Percentiles rank a stretch among this genome's conserved stretches.
phyloP scores from a whole-genome alignment of 139 green algal species.

The Closterium sp. region DNA sequence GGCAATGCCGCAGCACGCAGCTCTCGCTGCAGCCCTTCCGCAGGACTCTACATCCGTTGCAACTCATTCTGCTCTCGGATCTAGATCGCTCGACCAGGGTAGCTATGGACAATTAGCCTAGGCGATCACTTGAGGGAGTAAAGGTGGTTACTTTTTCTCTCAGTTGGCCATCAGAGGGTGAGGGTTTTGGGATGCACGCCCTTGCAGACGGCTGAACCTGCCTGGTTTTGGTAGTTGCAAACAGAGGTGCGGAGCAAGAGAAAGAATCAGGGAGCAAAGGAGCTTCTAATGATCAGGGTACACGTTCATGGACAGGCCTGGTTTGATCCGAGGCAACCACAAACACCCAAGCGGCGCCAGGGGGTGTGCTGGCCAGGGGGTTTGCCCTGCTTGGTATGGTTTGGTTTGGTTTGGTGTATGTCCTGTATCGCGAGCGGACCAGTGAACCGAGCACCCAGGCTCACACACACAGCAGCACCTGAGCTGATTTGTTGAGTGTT shows the following conservation, averaged over 20 bases:
- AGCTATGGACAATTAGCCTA: not conserved
- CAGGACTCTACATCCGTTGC: conserved; percentile 46
- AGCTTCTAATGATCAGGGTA: not conserved
- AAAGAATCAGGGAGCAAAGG: not conserved
- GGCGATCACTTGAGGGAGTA: not conserved
- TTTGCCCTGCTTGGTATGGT: no score
- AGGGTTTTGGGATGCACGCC: not conserved
- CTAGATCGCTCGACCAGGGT: not conserved
- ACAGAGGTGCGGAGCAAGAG: not conserved
- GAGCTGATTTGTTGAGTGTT: no score
- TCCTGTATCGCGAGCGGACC: no score
- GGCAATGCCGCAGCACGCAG: conserved; percentile 29
- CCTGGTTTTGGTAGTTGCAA: not conserved
- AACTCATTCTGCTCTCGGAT: conserved; percentile 36
- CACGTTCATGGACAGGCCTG: not conserved
- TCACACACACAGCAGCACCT: no score
- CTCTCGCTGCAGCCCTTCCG: conserved; percentile 48
- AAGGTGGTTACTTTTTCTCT: not conserved
- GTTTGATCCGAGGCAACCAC: not conserved
- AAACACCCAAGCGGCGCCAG: not conserved
- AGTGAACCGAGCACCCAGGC: no score
- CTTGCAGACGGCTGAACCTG: not conserved
- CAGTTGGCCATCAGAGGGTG: not conserved
- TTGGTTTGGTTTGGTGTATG: no score
- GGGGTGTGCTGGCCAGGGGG: not conserved